Base-by-base conservation (phyloP, 2,329 filamentous ascomycete genomes). In the Graphiopsis chlorocephala region DNA sequence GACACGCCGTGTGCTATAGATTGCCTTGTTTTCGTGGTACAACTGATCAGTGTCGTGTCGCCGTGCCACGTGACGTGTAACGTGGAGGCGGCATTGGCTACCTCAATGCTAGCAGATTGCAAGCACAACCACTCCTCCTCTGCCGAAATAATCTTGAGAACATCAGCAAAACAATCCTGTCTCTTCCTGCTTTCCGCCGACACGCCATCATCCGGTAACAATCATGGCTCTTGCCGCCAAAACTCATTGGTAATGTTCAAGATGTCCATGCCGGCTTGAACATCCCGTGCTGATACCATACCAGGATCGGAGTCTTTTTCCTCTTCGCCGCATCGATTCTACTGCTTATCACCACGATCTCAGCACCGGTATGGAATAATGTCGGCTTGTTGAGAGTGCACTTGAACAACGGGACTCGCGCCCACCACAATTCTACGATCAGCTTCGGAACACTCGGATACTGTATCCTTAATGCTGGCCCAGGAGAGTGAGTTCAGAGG, bases 401-500 rank as follows among this genome's bases (percentile, higher is more conserved):
- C 58, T 76, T 87, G 23, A 74, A 74, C 50, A 78, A 79, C 68
- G 69, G 72, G 28, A 75, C 73, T 11, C 66, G 69, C 25, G 68
- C 68, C 17, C 66, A 73, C 4, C 72, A 76, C 28, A 71, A 80
- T 45, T 76, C 75, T 3, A 65, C 68, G 12, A 74, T 87, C 35
- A 80, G 78, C 2, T 87, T 86, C 74, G 87, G 87, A 52, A 85
- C 84, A 0, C 88, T 88, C 76, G 87, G 87, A 8, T 85, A 83
- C 73, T 89, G 87, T 72, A 69, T 79, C 33, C 68, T 75, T 38
- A 69, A 77, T 69, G 72, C 72, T 17, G 42, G 62, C 14, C 45
- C 29, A 12, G 47, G n/a, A 52, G 62, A 64, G 62, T 64, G 20
- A 38, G 53, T 61, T 20, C 17, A 7, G 8, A 45, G 11, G 23